Evolutionary conservation across 768 basidiomycete genomes (phyloP), one percentile per base, ranked within the genome.

Genomic region (Phaffia tasmanica): DNA sequence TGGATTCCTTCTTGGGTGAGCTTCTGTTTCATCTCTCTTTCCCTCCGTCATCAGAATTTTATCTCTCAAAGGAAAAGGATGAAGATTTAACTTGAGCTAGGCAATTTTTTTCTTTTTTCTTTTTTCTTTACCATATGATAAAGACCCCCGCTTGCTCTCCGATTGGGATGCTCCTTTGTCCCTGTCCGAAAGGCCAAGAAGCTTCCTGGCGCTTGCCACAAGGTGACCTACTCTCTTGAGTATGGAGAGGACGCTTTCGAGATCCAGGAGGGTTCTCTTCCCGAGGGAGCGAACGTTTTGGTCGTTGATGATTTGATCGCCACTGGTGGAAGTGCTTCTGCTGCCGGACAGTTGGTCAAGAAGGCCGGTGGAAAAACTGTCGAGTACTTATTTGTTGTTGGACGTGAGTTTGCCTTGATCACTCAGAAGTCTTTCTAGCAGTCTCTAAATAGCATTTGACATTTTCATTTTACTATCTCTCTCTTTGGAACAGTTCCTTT

Each of bases 201-300:
- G 76, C 81, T 99, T n/a, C 95, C 95, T 7, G 95, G 95, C 56
- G 73, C 83, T 71, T 87, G 86, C 75, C 81, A 85, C 56, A 80
- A 81, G 42, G 86, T 83, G 2, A 81, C 81, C 25, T 99, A 91
- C 71, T 60, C 67, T 9, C 67, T 69, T 62, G 95, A 99, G 75
- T 95, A 97, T 71, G 93, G 92, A 55, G 73, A 92, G 89, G 94
- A 98, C 73, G 79, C 82, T n/a, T 95, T 98, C 72, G 91, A 98
- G 77, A 92, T 98, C 83, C 95, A 98, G 77, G 81, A 83, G 23
- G 88, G 85, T 62, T 85, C 87, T 14, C 88, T 99, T 73, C 77
- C 82, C 71, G 81, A 85, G 5, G 90, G 91, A 32, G 86, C 92
- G 74, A 86, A 79, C 68, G 89, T 92, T 25, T 76, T 99, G 56